Evolutionary conservation across 169 alveolate genomes (phyloP).

Genomic region (Eimeria zaria): DNA sequence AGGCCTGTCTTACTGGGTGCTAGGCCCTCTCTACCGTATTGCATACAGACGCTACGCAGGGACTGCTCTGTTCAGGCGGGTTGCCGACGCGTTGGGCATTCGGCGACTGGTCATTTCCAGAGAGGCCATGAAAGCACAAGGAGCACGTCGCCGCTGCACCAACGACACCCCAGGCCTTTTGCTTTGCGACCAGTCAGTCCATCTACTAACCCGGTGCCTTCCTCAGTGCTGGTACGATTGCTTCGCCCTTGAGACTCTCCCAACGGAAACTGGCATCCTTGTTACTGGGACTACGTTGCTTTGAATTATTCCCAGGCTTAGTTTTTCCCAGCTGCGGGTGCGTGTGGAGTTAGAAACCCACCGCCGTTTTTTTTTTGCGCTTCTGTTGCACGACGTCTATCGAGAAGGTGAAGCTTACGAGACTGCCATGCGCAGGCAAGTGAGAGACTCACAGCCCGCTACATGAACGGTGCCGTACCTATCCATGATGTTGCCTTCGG

Average conservation of each 20-base stretch:
- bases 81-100: slow-evolving; percentile 60
- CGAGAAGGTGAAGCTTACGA: slow-evolving; percentile 70
- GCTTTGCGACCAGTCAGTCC: slow-evolving; percentile 40
- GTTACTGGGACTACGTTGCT: neutral
- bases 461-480: neutral
- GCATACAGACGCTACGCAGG: neutral
- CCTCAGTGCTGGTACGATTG: neutral
- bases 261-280: neutral
- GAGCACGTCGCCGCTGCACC: slow-evolving; percentile 47
- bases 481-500: neutral
- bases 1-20: neutral
- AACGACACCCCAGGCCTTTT: slow-evolving; percentile 56
- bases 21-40: neutral
- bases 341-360: slow-evolving; percentile 57
- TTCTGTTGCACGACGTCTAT: slow-evolving; percentile 55
- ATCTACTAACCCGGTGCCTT: neutral
- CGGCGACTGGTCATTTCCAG: slow-evolving; percentile 60
- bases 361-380: slow-evolving; percentile 64
- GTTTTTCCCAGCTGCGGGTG: slow-evolving; percentile 19
- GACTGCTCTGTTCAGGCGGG: slow-evolving; percentile 28
- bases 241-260: neutral
- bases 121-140: slow-evolving; percentile 50
- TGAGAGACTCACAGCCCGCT: neutral
- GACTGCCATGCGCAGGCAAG: slow-evolving; percentile 67
- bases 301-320: slow-evolving; percentile 2